Evolutionary conservation across 306 rosid genomes (phyloP).

Genomic region (Morella rubra): DNA sequence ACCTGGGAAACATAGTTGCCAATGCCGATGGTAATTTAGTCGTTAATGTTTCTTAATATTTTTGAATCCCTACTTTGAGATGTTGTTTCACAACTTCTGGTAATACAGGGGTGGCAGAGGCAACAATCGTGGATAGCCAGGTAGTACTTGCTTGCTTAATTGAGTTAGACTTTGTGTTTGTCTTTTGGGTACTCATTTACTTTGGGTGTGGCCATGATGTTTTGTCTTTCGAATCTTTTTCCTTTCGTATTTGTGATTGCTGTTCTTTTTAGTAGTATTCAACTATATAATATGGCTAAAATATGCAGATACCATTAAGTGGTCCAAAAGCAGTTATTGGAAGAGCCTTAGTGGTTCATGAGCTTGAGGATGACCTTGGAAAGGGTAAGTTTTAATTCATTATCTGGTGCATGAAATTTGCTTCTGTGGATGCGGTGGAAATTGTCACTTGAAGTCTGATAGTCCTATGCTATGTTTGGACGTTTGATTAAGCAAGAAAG

Average conservation of each 20-base stretch:
- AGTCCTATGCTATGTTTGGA: neutral
- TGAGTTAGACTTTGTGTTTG: neutral
- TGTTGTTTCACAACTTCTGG: constrained; percentile 12
- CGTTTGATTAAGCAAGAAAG: neutral
- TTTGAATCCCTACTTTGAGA: neutral
- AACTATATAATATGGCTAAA: constrained; percentile 13
- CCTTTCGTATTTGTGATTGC: neutral
- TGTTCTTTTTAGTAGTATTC: constrained; percentile 16
- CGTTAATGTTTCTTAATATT: constrained; percentile 10
- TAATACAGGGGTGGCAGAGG: constrained; percentile 69
- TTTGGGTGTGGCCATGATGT: neutral
- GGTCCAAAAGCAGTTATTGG: constrained; percentile 81
- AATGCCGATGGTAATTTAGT: constrained; percentile 56
- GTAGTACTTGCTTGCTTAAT: constrained; percentile 31
- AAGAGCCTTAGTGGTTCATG: constrained; percentile 88
- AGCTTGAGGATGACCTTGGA: constrained; percentile 84
- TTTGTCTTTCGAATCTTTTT: neutral
- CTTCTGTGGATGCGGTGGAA: constrained; percentile 10
- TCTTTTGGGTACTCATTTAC: neutral
- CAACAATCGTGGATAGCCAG: constrained; percentile 72
- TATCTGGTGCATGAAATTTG: constrained; percentile 3
- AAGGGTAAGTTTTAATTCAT: constrained; percentile 51
- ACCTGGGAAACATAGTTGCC: constrained; percentile 98
- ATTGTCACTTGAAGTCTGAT: constrained; percentile 20
- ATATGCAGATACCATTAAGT: constrained; percentile 61